Conservation (phyloP, 1,284 basidiomycete genomes). For the Pseudozyma sp. region DNA sequence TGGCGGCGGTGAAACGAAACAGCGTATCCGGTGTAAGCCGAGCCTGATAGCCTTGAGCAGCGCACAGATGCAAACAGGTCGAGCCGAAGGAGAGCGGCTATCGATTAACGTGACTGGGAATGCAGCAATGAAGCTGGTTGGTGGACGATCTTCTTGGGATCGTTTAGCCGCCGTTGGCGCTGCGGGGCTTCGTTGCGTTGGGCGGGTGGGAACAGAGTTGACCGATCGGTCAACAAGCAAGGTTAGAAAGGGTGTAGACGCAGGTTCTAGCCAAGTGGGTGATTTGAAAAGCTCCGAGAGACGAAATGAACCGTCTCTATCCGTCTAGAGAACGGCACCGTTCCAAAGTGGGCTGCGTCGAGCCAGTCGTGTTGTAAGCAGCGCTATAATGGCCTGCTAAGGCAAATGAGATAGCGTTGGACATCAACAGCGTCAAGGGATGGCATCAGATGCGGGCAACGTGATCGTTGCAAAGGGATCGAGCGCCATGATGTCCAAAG, state of each 20-base stretch:
- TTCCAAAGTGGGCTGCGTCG: slow-evolving; percentile 19
- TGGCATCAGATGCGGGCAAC: too few species aligned
- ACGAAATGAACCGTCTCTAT: slow-evolving; percentile 28
- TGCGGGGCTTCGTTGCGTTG: slow-evolving; percentile 19
- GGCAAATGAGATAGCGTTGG: slow-evolving; percentile 8
- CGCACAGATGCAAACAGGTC: slow-evolving; percentile 6
- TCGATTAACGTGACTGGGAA: slow-evolving; percentile 23
- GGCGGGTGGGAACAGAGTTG: slow-evolving; percentile 32
- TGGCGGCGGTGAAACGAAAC: not conserved
- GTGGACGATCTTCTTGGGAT: slow-evolving; percentile 7
- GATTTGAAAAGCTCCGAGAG: slow-evolving; percentile 13
- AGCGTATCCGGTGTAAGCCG: slow-evolving; percentile 17
- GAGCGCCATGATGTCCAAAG: too few species aligned
- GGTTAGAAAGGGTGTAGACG: slow-evolving; percentile 43
- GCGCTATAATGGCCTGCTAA: not conserved
- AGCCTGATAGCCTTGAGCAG: slow-evolving; percentile 1
- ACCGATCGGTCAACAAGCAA: slow-evolving; percentile 39
- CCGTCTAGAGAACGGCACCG: slow-evolving; percentile 7
- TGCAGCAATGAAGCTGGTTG: not conserved
- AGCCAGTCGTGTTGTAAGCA: slow-evolving; percentile 6
- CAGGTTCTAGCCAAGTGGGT: slow-evolving; percentile 31
- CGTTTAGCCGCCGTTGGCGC: slow-evolving; percentile 31
- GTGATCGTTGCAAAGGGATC: too few species aligned
- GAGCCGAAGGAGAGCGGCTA: slow-evolving; percentile 11
- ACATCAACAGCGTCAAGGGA: too few species aligned